Evolutionary conservation across 352 stramenopile species (phyloP).

Genomic region (Phytophthora sp.): DNA sequence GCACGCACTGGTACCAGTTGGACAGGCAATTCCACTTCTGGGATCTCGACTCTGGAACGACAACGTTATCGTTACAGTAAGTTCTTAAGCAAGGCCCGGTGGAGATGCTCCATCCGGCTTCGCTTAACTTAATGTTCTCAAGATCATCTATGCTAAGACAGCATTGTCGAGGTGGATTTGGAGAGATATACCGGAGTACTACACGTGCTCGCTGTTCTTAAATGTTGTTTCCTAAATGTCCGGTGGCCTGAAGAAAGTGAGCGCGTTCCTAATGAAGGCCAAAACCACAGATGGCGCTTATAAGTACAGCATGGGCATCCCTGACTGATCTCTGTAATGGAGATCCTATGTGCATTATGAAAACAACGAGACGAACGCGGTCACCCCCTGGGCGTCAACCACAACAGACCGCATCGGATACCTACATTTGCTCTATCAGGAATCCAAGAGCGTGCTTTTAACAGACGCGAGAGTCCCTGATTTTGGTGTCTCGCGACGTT

Average conservation of each 20-base stretch:
- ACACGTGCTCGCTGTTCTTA: conserved; percentile 48
- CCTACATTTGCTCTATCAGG: conserved; percentile 34
- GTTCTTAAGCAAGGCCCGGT: too few relatives aligned
- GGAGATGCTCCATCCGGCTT: too few relatives aligned
- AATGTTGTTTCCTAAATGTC: conserved; percentile 32
- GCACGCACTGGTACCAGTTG: neutral
- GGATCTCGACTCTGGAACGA: conserved; percentile 12
- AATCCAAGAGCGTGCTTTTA: conserved; percentile 53
- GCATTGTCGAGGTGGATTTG: conserved; percentile 38
- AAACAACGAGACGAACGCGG: conserved; percentile 15
- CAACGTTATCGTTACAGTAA: conserved; percentile 7
- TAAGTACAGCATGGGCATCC: conserved; percentile 48
- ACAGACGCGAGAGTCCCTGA: conserved; percentile 45
- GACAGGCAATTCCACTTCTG: neutral
- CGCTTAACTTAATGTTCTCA: too few relatives aligned
- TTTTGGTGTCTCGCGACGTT: conserved; percentile 44
- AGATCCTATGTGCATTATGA: conserved; percentile 37
- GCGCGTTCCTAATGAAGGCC: conserved; percentile 43
- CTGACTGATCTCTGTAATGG: conserved; percentile 37
- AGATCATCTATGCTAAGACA: too few relatives aligned
- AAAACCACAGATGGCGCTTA: conserved; percentile 58
- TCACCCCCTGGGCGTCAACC: conserved; percentile 22
- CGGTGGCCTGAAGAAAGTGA: conserved; percentile 44
- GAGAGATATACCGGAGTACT: conserved; percentile 45
- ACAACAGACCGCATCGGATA: conserved; percentile 37